Conservation (phyloP, 495 filamentous ascomycete genomes). For the Aspergillus bridgeri region DNA sequence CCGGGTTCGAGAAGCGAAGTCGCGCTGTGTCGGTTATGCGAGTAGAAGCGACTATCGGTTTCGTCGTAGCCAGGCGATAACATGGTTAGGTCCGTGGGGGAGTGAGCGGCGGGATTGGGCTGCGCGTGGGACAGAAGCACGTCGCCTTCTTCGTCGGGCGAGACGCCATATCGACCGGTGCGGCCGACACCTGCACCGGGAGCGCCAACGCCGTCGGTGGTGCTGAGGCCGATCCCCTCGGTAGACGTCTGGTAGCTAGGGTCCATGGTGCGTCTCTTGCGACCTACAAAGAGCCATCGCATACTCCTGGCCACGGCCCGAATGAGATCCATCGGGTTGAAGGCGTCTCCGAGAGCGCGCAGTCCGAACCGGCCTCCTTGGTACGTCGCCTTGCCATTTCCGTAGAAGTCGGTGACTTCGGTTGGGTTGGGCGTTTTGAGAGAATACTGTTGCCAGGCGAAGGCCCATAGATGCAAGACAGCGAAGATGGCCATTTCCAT, state of each 20-base stretch:
- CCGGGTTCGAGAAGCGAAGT: conserved; percentile 14
- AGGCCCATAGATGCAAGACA: conserved; percentile 78
- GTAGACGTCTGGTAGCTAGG: conserved; percentile 43
- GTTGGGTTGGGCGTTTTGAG: conserved; percentile 25
- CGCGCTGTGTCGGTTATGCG: conserved; percentile 14
- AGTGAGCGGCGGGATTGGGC: conserved; percentile 28
- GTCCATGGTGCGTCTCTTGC: conserved; percentile 52
- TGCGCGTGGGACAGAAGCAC: conserved; percentile 42
- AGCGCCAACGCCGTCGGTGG: conserved; percentile 28
- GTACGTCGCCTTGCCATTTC: conserved; percentile 50
- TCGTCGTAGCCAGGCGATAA: conserved; percentile 22
- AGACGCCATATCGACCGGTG: conserved; percentile 17
- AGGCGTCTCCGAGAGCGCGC: conserved; percentile 63
- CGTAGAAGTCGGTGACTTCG: conserved; percentile 45
- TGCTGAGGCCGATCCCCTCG: conserved; percentile 33
- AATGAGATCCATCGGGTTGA: conserved; percentile 82
- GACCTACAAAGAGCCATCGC: conserved; percentile 76
- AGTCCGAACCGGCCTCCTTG: conserved; percentile 61
- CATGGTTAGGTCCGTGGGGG: conserved; percentile 6
- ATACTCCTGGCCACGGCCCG: conserved; percentile 75
- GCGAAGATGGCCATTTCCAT: conserved; percentile 87
- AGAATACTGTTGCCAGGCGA: conserved; percentile 68
- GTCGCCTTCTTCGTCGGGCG: conserved; percentile 38
- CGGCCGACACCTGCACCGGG: conserved; percentile 16
- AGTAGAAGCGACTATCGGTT: conserved; percentile 20